Conservation (phyloP, 2,329 filamentous ascomycete genomes). For the Penicillium decumbens region DNA sequence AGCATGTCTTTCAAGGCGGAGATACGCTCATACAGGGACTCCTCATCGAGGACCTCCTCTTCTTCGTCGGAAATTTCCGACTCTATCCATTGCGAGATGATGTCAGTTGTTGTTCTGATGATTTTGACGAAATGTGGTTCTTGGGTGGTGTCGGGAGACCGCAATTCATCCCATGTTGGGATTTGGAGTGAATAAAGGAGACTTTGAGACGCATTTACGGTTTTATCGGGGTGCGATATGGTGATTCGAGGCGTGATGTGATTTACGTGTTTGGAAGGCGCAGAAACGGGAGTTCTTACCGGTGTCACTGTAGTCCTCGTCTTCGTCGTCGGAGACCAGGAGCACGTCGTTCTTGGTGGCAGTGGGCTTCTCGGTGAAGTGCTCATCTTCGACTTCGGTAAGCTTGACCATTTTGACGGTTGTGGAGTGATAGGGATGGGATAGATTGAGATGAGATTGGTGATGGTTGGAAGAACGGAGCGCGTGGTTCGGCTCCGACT, state of each 20-base stretch:
- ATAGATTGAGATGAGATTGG: constrained; percentile 7
- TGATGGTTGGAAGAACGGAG: constrained; percentile 25
- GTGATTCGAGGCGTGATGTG: background rate
- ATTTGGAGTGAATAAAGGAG: background rate
- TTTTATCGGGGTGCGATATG: background rate
- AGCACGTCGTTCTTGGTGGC: constrained; percentile 55
- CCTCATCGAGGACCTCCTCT: constrained; percentile 57
- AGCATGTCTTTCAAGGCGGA: constrained; percentile 71
- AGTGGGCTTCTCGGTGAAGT: constrained; percentile 69
- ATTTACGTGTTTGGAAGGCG: constrained; percentile 5
- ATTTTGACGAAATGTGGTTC: constrained; percentile 2
- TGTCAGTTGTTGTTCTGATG: constrained; percentile 6
- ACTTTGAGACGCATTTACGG: background rate
- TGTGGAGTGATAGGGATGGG: constrained; percentile 4
- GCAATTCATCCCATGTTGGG: background rate
- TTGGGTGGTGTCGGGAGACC: background rate
- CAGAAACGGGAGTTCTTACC: constrained; percentile 51
- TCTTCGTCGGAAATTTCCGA: constrained; percentile 80
- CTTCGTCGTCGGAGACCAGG: constrained; percentile 54
- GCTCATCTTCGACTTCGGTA: constrained; percentile 93
- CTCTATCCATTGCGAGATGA: constrained; percentile 47
- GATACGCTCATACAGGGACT: constrained; percentile 63
- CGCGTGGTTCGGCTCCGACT: constrained; percentile 33
- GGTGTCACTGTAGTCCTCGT: constrained; percentile 77
- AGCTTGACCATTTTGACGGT: constrained; percentile 77